Percentiles rank a stretch among this genome's conserved stretches.
Conservation (phyloP, 345 rosid genomes). For the Hirschfeldia incana region DNA sequence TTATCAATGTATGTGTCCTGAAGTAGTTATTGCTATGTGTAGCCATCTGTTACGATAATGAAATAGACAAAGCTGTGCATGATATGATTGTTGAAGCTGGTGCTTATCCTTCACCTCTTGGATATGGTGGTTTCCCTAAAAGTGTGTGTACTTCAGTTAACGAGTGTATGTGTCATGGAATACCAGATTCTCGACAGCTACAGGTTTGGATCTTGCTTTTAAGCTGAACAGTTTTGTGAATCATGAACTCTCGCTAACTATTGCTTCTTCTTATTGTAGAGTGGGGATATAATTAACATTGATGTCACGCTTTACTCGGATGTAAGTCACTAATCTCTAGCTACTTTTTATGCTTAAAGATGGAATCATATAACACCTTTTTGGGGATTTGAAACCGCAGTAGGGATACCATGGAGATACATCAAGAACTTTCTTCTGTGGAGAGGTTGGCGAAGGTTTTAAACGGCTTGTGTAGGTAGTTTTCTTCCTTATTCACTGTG, state of each 20-base stretch:
- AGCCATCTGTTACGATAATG: constrained; percentile 92
- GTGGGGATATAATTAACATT: constrained; percentile 86
- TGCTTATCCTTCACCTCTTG: constrained; percentile 98
- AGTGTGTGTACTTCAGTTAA: constrained; percentile 94
- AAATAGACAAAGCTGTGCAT: constrained; percentile 92
- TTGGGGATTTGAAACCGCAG: neutral
- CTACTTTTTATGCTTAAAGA: neutral
- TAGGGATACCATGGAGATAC: constrained; percentile 99
- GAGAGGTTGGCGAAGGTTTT: constrained; percentile 57
- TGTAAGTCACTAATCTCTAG: constrained; percentile 43
- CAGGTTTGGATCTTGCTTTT: constrained; percentile 53
- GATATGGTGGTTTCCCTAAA: constrained; percentile 94
- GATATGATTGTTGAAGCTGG: constrained; percentile 89
- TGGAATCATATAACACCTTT: neutral
- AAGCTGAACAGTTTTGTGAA: neutral
- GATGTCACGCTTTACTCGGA: constrained; percentile 92
- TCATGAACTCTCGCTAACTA: constrained; percentile 2
- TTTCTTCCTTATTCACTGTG: neutral
- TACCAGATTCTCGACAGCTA: constrained; percentile 98
- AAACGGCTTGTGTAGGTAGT: constrained; percentile 63
- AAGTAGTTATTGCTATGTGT: neutral
- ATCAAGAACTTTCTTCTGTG: constrained; percentile 85
- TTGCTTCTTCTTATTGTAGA: constrained; percentile 49
- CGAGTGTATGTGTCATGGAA: constrained; percentile 96
- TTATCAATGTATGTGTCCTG: neutral